Evolutionary conservation across 2,329 filamentous ascomycete species (phyloP).

Genomic region (Dactylellina sp.): DNA sequence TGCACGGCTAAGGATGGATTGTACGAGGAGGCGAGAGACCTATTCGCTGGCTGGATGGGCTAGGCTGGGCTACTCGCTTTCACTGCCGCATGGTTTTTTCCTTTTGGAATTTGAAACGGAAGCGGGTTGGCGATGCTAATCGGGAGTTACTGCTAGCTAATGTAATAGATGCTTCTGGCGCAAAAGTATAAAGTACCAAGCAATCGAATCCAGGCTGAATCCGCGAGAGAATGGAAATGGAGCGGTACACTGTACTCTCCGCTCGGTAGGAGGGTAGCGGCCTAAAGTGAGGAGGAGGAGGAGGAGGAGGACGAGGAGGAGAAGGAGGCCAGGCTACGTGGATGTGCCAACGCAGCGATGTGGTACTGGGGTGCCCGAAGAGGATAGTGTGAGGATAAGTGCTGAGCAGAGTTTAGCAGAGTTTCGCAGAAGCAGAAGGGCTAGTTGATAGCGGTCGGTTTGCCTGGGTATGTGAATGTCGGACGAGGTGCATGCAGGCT

Average conservation of each 20-base stretch:
- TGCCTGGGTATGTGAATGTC: background rate
- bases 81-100: slow-evolving; percentile 45
- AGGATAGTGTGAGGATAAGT: slow-evolving; percentile 30
- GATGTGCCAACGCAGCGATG: slow-evolving; percentile 54
- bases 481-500: slow-evolving; percentile 6
- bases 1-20: slow-evolving; percentile 24
- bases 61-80: background rate
- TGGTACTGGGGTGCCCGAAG: slow-evolving; percentile 28
- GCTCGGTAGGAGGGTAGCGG: no score
- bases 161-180: no score
- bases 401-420: slow-evolving; percentile 1
- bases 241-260: no score
- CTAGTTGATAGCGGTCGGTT: background rate
- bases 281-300: slow-evolving; percentile 3
- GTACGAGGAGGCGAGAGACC: slow-evolving; percentile 1
- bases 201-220: slow-evolving; percentile 4
- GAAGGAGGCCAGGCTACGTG: slow-evolving; percentile 37
- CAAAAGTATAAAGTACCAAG: background rate
- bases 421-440: background rate
- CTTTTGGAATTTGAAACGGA: slow-evolving; percentile 6
- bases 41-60: slow-evolving; percentile 18
- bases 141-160: slow-evolving; percentile 1
- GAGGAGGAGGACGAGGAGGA: slow-evolving; percentile 7
- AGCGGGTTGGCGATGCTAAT: background rate
- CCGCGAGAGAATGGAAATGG: slow-evolving; percentile 37